phyloP scores from a whole-genome alignment of 148 eudicot genomes.

The Cornus suecica region DNA sequence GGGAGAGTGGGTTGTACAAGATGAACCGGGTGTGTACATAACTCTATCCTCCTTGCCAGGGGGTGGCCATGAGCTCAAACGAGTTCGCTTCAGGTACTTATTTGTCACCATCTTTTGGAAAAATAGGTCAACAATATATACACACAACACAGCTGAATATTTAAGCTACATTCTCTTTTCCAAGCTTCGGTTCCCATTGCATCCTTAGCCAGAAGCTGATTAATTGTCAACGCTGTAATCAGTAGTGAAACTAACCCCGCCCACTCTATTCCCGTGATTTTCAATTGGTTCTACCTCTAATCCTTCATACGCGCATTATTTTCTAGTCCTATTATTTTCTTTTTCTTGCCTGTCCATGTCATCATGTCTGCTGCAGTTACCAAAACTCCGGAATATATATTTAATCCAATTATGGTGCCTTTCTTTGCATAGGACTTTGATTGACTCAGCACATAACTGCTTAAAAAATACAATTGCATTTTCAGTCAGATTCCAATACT shows the following conservation, averaged over 20 bases:
- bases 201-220: conserved; percentile 3
- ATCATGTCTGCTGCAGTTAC: too few species aligned
- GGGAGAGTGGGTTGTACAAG: conserved; percentile 69
- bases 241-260: background rate
- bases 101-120: background rate
- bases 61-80: conserved; percentile 74
- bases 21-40: conserved; percentile 84
- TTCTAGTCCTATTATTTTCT: too few species aligned
- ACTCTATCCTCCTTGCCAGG: conserved; percentile 75
- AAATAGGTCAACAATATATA: background rate
- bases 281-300: too few species aligned
- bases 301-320: too few species aligned
- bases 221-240: background rate
- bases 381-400: too few species aligned
- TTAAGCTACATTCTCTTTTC: background rate
- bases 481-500: too few species aligned
- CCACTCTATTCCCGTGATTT: too few species aligned
- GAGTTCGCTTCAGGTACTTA: conserved; percentile 94
- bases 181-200: background rate
- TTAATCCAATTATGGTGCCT: too few species aligned
- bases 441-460: too few species aligned
- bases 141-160: background rate
- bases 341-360: too few species aligned
- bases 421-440: too few species aligned
- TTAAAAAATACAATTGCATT: too few species aligned